Evolutionary conservation across 2,329 filamentous ascomycete genomes (phyloP).

Genomic region (Fusarium nygamai): DNA sequence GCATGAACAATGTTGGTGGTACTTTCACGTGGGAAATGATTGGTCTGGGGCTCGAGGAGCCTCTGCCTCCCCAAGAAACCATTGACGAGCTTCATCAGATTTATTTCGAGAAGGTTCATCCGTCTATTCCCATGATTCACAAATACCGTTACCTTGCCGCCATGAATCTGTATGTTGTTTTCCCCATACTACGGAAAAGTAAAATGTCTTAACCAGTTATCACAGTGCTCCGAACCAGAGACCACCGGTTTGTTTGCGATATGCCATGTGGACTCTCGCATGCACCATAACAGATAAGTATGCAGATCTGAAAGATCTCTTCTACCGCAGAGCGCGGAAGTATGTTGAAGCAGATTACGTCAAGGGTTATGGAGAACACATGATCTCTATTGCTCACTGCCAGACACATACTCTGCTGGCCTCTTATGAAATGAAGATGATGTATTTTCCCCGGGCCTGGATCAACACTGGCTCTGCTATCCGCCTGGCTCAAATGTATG

Average conservation of each 20-base stretch:
- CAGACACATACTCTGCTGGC: conserved; percentile 85
- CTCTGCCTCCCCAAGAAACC: conserved; percentile 66
- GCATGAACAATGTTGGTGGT: conserved; percentile 60
- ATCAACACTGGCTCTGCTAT: conserved; percentile 85
- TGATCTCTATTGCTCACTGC: conserved; percentile 85
- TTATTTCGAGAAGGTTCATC: conserved; percentile 91
- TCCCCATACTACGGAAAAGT: background rate
- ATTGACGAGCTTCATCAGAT: conserved; percentile 89
- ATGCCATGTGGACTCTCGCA: conserved; percentile 97
- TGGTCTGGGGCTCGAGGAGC: conserved; percentile 67
- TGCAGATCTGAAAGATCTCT: conserved; percentile 80
- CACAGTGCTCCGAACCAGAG: conserved; percentile 79
- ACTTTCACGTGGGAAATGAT: conserved; percentile 84
- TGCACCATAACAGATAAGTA: conserved; percentile 87
- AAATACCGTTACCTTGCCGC: conserved; percentile 86
- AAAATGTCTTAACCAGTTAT: conserved; percentile 20
- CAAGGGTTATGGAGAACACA: conserved; percentile 89
- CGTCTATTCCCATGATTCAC: conserved; percentile 88
- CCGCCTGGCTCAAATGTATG: conserved; percentile 84
- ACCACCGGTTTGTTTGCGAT: conserved; percentile 87
- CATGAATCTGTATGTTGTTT: conserved; percentile 76
- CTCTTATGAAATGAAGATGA: conserved; percentile 94
- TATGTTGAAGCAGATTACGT: conserved; percentile 91
- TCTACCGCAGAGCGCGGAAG: conserved; percentile 89
- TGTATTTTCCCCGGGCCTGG: conserved; percentile 97